These are phyloP conservation scores for Boeremia lycopersici DNA, from an alignment of 2,329 filamentous ascomycete genomes.

Conservation along the genomic window DNA sequence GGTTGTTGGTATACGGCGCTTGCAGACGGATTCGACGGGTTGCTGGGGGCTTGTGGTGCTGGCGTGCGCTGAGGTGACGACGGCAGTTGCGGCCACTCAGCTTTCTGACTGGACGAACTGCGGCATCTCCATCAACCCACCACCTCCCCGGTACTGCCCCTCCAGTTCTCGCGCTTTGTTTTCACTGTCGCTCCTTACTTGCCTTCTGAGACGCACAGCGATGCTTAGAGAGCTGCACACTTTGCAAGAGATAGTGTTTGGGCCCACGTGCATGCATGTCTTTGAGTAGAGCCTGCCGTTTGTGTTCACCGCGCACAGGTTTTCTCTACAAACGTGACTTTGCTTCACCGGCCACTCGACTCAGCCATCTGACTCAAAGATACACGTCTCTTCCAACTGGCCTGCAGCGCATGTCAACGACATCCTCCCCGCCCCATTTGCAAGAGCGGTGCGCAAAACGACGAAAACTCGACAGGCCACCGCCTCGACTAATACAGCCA, in stretches of 20 bases:
- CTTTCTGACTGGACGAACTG: constrained; percentile 38
- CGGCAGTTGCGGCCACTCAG: constrained; percentile 41
- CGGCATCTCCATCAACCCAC: constrained; percentile 36
- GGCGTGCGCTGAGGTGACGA: constrained; percentile 26
- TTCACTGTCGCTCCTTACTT: constrained; percentile 2
- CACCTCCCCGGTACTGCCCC: constrained; percentile 11
- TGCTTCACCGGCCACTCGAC: constrained; percentile 13
- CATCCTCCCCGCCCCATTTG: constrained; percentile 21
- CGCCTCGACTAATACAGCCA: constrained; percentile 29
- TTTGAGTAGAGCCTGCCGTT: constrained; percentile 37
- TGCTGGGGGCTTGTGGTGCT: constrained; percentile 17
- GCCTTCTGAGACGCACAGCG: background rate
- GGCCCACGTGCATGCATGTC: constrained; percentile 35
- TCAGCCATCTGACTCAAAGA: constrained; percentile 7
- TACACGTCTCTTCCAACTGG: constrained; percentile 4
- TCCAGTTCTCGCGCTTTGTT: constrained; percentile 12
- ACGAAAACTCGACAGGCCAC: constrained; percentile 29
- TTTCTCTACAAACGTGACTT: constrained; percentile 30
- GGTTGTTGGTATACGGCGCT: background rate
- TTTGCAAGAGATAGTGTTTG: constrained; percentile 6
- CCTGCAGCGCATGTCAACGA: constrained; percentile 40
- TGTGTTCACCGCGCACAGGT: constrained; percentile 36
- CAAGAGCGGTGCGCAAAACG: constrained; percentile 42
- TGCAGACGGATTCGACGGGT: constrained; percentile 2
- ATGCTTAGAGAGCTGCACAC: constrained; percentile 1